Evolutionary conservation across 139 green algal genomes (phyloP), one percentile per base, ranked within the genome.

Genomic region (Tetraselmis striata): DNA sequence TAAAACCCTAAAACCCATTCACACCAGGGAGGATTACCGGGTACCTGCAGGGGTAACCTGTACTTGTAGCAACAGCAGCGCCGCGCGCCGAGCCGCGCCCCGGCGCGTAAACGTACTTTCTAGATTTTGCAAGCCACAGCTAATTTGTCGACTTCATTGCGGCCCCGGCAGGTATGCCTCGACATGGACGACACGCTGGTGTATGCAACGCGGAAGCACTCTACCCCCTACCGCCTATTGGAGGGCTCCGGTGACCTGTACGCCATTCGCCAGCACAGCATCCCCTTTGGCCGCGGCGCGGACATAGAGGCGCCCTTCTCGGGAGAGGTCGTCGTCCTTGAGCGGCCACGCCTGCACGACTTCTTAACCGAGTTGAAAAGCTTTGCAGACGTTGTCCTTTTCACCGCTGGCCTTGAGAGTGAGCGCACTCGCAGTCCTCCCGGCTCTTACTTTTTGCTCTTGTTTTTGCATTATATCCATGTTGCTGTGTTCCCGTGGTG

Each of bases 111-210:
- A n/a, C n/a, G n/a, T n/a, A n/a, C n/a, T n/a, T n/a, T n/a, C n/a
- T n/a, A n/a, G n/a, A n/a, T n/a, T n/a, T n/a, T n/a, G n/a, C n/a
- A n/a, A n/a, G n/a, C n/a, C n/a, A n/a, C n/a, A n/a, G n/a, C n/a
- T n/a, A n/a, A n/a, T n/a, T n/a, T n/a, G n/a, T n/a, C n/a, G n/a
- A n/a, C n/a, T n/a, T n/a, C n/a, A n/a, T n/a, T n/a, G n/a, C n/a
- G n/a, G n/a, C n/a, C 26, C 28, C 24, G 1, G 76, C 79, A 89
- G 77, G 84, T 94, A 26, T 85, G 90, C 1, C 81, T 94, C 1
- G 91, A 94, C 81, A 75, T 94, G 77, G 91, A 94, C 29, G 90
- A 94, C 30, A 94, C 91, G 1, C 82, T 94, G 25, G 83, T 94
- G 11, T 88, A 81, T 27, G 85, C 89, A 27, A 87, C 88, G 77